phyloP scores from a whole-genome alignment of 495 filamentous ascomycete species.

The Neurospora sp. region DNA sequence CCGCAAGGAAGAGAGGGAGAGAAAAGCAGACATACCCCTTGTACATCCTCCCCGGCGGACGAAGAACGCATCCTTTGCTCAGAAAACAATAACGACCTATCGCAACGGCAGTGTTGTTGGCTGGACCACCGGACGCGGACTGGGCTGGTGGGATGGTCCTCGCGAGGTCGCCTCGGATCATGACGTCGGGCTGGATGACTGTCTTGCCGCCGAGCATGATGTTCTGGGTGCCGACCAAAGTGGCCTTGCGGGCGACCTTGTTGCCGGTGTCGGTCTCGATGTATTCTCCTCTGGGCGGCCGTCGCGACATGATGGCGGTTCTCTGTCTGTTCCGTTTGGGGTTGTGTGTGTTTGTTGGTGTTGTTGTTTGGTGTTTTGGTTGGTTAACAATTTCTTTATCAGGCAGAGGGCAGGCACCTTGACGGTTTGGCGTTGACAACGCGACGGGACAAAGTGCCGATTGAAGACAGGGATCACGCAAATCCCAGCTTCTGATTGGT shows the following conservation, averaged over 20 bases:
- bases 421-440: not conserved
- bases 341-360: not conserved
- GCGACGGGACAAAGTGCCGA: not conserved
- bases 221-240: slow-evolving; percentile 88
- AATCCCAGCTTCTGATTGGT: not conserved
- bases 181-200: slow-evolving; percentile 82
- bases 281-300: slow-evolving; percentile 76
- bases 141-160: slow-evolving; percentile 33
- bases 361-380: not conserved
- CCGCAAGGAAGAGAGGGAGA: too few species aligned
- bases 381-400: not conserved
- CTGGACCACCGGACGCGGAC: slow-evolving; percentile 24
- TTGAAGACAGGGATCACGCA: not conserved
- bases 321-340: not conserved
- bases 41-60: slow-evolving; percentile 67
- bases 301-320: slow-evolving; percentile 54
- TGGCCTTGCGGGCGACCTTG: slow-evolving; percentile 86
- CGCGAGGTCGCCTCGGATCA: slow-evolving; percentile 84
- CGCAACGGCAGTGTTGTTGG: slow-evolving; percentile 59
- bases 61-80: slow-evolving; percentile 58
- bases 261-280: slow-evolving; percentile 99
- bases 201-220: slow-evolving; percentile 96
- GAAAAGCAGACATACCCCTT: slow-evolving; percentile 38
- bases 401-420: not conserved
- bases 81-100: slow-evolving; percentile 87